Evolutionary conservation across 441 rosid genomes (phyloP), one percentile per base, ranked within the genome.

Genomic region (Raphanus hybrid): DNA sequence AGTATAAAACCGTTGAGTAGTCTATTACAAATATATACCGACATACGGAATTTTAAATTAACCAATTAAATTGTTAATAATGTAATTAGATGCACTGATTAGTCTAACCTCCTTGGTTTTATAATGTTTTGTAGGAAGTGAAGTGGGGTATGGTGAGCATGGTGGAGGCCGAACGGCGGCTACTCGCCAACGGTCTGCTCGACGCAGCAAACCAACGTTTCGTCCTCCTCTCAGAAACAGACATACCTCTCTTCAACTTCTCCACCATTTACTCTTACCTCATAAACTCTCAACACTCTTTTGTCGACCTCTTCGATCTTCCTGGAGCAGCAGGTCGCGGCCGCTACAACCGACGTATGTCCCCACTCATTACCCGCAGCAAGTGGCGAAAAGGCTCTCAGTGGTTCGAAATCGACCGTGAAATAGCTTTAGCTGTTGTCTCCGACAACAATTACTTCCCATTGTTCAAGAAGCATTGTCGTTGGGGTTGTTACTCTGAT

Each of bases 351-450:
- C 35, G 9, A 0, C 54, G 8, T 20, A 89, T 93, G 96, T 60
- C n/a, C 8, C 92, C 96, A 0, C 0, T 59, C 1, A 73, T 93
- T 1, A 41, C 1, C 1, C 71, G 82, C 4, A 0, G 55, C 0
- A 83, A 83, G 5, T 93, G 98, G 97, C 86, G 97, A 45, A 91
- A 93, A 71, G 98, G 96, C 4, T 90, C 98, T 0, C 98, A 93
- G 1, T 93, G 96, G 97, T 90, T 93, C 2, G 91, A 86, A 15
- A 79, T 90, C 58, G 85, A 90, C 67, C 88, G 97, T 0, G 79
- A 45, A 8, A 73, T 91, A 1, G 96, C 98, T 3, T 0, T 76
- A 0, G 88, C 88, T 10, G 85, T 88, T 0, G 80, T 92, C 35
- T 81, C 92, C 0, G 96, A 93, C 77, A 37, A 10, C 0, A 84